Conservation (phyloP, 169 alveolate species). For the Besnoitia besnoiti region DNA sequence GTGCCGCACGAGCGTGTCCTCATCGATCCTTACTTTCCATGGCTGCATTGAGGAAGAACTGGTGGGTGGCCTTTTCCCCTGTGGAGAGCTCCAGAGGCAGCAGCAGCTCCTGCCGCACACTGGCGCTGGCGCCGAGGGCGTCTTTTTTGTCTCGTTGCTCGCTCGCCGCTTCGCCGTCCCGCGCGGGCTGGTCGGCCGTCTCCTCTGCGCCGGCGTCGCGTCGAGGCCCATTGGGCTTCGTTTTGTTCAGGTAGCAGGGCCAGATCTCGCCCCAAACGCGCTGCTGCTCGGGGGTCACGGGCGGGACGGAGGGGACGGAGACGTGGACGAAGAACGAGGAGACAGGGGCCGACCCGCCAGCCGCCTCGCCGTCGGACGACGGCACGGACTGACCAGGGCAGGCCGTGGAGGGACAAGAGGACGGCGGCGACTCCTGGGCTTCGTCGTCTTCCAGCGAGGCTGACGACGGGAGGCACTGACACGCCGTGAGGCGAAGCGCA, state of each 20-base stretch:
- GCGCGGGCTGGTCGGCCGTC: not conserved
- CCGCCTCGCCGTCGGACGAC: not conserved
- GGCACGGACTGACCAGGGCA: too few relatives aligned
- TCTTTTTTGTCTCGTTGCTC: not conserved
- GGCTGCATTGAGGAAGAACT: conserved; percentile 8
- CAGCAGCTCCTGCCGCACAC: not conserved
- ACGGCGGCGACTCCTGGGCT: too few relatives aligned
- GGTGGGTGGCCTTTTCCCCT: not conserved
- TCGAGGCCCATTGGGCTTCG: not conserved
- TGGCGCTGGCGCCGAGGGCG: not conserved
- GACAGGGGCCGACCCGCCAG: not conserved
- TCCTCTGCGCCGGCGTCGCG: not conserved
- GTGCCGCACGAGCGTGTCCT: too few relatives aligned
- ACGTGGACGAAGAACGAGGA: not conserved
- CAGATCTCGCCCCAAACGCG: conserved; percentile 2
- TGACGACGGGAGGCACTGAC: not conserved
- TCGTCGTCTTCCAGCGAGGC: too few relatives aligned
- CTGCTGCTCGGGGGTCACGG: conserved; percentile 22
- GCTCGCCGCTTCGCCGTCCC: not conserved
- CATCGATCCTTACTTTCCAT: not conserved
- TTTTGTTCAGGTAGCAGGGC: conserved; percentile 32
- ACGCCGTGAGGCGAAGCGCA: not conserved
- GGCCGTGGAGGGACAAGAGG: not conserved
- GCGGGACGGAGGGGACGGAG: conserved; percentile 30
- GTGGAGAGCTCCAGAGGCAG: not conserved